These are phyloP conservation scores for Asparagopsis taxiformis DNA, from an alignment of 31 red algal genomes.

Conservation along the genomic window DNA sequence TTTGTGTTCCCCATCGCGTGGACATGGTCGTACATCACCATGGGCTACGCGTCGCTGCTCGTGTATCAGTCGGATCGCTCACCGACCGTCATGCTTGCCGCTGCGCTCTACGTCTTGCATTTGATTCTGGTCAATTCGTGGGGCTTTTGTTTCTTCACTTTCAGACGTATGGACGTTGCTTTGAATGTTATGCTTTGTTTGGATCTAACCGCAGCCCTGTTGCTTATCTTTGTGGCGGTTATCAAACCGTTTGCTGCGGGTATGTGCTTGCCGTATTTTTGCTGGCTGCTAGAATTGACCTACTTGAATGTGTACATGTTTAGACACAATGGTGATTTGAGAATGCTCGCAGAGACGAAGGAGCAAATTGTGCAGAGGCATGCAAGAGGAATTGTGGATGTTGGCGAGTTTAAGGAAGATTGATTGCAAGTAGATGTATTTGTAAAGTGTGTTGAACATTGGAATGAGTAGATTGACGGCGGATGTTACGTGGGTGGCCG, in stretches of 20 bases:
- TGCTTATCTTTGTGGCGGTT: not conserved
- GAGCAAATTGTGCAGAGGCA: not conserved
- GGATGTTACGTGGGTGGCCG: too few species aligned
- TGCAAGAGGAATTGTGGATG: not conserved
- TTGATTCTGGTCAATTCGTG: constrained; percentile 14
- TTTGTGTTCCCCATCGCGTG: constrained; percentile 18
- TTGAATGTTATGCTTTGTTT: constrained; percentile 8
- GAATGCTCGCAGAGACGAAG: constrained; percentile 8
- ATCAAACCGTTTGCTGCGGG: constrained; percentile 9
- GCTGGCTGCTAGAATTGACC: constrained; percentile 38
- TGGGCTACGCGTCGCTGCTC: constrained; percentile 34
- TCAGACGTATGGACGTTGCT: constrained; percentile 7
- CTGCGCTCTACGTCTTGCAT: constrained; percentile 17
- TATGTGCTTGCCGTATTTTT: constrained; percentile 33
- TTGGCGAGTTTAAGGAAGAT: too few species aligned
- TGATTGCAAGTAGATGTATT: too few species aligned
- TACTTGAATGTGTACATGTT: constrained; percentile 40
- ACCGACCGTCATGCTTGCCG: not conserved
- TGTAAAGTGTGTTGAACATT: too few species aligned
- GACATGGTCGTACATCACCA: constrained; percentile 39
- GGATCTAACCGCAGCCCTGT: not conserved
- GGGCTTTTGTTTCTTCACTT: constrained; percentile 14
- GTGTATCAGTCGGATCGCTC: not conserved
- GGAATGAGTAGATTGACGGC: too few species aligned
- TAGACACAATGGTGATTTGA: constrained; percentile 12